Evolutionary conservation across 352 stramenopile species (phyloP), one percentile per base, ranked within the genome.

Genomic region (Phytopythium helicoides): DNA sequence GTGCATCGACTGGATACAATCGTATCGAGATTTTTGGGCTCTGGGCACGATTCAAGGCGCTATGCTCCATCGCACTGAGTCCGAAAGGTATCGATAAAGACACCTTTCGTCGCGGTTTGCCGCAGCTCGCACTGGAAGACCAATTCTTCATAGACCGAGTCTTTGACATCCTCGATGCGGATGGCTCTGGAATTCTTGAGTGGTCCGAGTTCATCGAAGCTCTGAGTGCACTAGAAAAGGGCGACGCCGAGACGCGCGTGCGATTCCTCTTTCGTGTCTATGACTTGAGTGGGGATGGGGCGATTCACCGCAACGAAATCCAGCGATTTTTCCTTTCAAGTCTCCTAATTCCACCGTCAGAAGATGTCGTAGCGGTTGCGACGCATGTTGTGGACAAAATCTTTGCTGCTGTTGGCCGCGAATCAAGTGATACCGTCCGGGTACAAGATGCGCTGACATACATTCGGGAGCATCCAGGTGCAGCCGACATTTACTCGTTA

Each of bases 241-340:
- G 78, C 15, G 77, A 78, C 36, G 40, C 71, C 11, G 46, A 62
- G 12, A 70, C 78, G 21, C 69, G 81, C 19, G 67, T 88, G 3
- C 58, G 57, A 7, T 86, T 92, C 41, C 66, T 92, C 16, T 92
- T 92, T 56, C 69, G 75, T n/a, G 76, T 83, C 3, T 92, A 92
- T 57, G 81, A 92, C 44, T 45, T 88, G 15, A 86, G 89, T 28
- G 72, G 73, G 18, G 76, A 86, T 52, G 72, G 66, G 33, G 69
- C 58, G n/a, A 81, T 91, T 52, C 71, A 81, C 22, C 72, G 70
- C 6, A 60, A 72, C 19, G 78, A 92, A 49, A 56, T 85, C n/a
- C 58, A 63, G 28, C 50, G 74, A 34, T 89, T 88, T 56, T 82
- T 91, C 52, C 52, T 87, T 15, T 67, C 78, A 22, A 85, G 80